Evolutionary conservation across 495 filamentous ascomycete species (phyloP).

Genomic region (Lasiosphaeria hispida): DNA sequence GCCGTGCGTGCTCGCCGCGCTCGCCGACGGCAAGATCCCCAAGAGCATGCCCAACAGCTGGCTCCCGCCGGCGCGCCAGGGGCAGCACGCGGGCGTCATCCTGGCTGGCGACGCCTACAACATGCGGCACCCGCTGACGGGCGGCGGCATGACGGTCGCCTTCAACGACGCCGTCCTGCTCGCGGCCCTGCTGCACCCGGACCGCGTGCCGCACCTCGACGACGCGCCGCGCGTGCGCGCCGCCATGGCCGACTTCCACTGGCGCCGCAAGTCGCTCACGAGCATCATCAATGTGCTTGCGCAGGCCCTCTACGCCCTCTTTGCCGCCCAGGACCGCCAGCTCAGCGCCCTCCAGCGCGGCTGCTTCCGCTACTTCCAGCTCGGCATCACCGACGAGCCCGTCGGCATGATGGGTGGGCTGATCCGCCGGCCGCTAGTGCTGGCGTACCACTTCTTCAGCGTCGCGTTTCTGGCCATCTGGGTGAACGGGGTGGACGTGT

Average conservation of each 20-base stretch:
- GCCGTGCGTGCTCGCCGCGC: conserved; percentile 70
- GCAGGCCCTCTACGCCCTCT: conserved; percentile 84
- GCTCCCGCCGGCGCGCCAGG: conserved; percentile 69
- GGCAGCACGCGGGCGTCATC: conserved; percentile 69
- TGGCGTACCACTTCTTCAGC: conserved; percentile 91
- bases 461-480: conserved; percentile 89
- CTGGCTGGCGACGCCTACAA: conserved; percentile 91
- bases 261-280: conserved; percentile 75
- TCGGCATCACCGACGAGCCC: conserved; percentile 73
- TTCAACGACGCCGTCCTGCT: conserved; percentile 83
- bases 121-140: conserved; percentile 93
- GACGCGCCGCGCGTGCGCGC: conserved; percentile 60
- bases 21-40: conserved; percentile 69
- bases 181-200: conserved; percentile 65
- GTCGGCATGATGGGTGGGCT: conserved; percentile 81
- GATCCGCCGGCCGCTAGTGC: conserved; percentile 69
- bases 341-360: conserved; percentile 81
- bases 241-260: conserved; percentile 80
- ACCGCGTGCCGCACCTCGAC: conserved; percentile 63
- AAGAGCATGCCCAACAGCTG: conserved; percentile 92
- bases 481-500: conserved; percentile 57
- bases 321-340: conserved; percentile 78
- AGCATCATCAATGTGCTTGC: conserved; percentile 95
- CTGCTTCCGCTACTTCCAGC: conserved; percentile 90
- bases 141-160: conserved; percentile 94